phyloP scores from a whole-genome alignment of 1,139 yeast species.

The Kluyveromyces sp. region DNA sequence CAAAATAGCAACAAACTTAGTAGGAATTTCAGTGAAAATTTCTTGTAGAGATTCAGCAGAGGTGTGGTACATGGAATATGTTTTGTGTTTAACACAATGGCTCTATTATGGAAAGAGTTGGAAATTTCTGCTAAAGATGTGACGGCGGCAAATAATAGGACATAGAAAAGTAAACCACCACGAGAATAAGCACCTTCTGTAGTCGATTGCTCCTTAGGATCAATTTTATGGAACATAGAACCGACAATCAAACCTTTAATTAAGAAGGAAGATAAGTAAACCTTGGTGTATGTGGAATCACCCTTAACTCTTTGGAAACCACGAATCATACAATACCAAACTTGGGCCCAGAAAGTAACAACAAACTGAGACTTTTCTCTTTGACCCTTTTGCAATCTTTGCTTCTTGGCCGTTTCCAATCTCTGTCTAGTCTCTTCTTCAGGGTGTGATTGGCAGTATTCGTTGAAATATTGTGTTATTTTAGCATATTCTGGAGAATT shows the following conservation, averaged over 20 bases:
- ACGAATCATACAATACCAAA: constrained; percentile 38
- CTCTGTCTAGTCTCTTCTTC: constrained; percentile 37
- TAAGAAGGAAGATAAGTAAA: constrained; percentile 42
- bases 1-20: constrained; percentile 40
- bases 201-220: constrained; percentile 29
- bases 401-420: constrained; percentile 34
- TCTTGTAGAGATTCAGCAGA: constrained; percentile 61
- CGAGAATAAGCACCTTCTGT: constrained; percentile 50
- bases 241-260: constrained; percentile 47
- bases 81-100: constrained; percentile 53
- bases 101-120: constrained; percentile 48
- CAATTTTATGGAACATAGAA: constrained; percentile 48
- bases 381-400: constrained; percentile 39
- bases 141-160: constrained; percentile 49
- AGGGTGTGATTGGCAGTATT: constrained; percentile 33
- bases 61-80: constrained; percentile 56
- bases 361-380: constrained; percentile 40
- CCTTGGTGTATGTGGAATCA: constrained; percentile 45
- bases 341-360: constrained; percentile 40
- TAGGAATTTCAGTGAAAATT: constrained; percentile 51
- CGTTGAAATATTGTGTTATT: constrained; percentile 37
- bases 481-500: constrained; percentile 41
- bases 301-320: constrained; percentile 50
- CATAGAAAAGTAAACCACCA: constrained; percentile 51
- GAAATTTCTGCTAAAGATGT: constrained; percentile 53